Base-by-base conservation (phyloP, 2,329 filamentous ascomycete genomes). In the Ustulina deusta region DNA sequence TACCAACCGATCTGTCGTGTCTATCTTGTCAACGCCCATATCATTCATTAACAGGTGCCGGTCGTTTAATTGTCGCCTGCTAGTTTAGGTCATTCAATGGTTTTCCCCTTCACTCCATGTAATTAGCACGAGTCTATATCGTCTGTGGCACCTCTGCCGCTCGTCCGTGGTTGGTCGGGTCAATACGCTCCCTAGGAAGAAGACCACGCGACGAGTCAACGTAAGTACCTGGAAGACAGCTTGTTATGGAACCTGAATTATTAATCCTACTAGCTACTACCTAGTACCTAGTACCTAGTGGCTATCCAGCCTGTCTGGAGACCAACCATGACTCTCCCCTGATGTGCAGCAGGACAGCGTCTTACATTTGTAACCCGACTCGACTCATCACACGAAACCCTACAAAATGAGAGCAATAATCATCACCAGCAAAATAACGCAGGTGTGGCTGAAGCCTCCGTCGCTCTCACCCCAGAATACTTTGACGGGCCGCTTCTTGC, bases 361-460 rank as follows among this genome's bases (percentile, higher is more conserved):
- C 57, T 15, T 27, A 20, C 34, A 46, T 6, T 48, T 44, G 13
- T 25, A 6, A 55, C 2, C 27, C 27, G 15, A 20, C n/a, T 52
- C 7, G 7, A 36, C 22, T 61, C 61, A 68, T 27, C 60, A 48
- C 17, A 66, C 49, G 17, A 69, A 51, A 29, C 1, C 38, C 38
- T 65, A 57, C 22, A 66, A 49, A 32, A 64, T n/a, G n/a, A 72
- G 52, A 22, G 68, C 69, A 25, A 72, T 44, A 11, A 74, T 38
- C 34, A 67, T 66, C 17, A 72, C 63, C 36, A 74, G 44, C 72
- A 74, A 69, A 42, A 74, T 62, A 29, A 69, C 65, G 55, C 73
- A 75, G 20, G 54, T 69, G 25, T 29, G 48, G 51, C 56, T 64
- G 27, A 54, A 54, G 6, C 44, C 55, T 32, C 64, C 65, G 17